These are phyloP conservation scores for Penicillium canariense DNA, from an alignment of 495 filamentous ascomycete genomes.

Conservation along the genomic window DNA sequence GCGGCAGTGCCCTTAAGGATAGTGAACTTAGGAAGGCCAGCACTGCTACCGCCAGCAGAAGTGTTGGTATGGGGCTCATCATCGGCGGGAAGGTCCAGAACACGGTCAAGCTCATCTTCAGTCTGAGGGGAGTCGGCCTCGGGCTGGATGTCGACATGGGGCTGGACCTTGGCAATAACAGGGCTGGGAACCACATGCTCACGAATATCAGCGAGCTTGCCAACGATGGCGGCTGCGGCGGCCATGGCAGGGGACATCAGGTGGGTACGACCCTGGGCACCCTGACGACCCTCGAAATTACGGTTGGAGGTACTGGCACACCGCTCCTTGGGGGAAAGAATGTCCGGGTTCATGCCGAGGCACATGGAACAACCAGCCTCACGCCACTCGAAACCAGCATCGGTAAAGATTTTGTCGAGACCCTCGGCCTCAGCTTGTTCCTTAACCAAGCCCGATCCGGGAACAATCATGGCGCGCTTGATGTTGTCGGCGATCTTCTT, in stretches of 20 bases:
- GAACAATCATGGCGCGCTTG: slow-evolving; percentile 93
- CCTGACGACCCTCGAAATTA: slow-evolving; percentile 97
- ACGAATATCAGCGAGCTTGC: slow-evolving; percentile 88
- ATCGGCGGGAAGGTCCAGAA: slow-evolving; percentile 75
- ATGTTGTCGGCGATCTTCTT: slow-evolving; percentile 82
- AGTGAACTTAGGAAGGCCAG: slow-evolving; percentile 78
- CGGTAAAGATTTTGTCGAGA: slow-evolving; percentile 85
- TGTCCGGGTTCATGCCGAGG: slow-evolving; percentile 98
- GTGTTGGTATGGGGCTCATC: slow-evolving; percentile 60
- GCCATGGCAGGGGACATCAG: slow-evolving; percentile 98
- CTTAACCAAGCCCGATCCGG: slow-evolving; percentile 93
- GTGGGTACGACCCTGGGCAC: slow-evolving; percentile 89
- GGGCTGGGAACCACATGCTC: slow-evolving; percentile 63
- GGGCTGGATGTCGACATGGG: slow-evolving; percentile 55
- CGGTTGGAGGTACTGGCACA: slow-evolving; percentile 96
- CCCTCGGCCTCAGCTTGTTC: slow-evolving; percentile 88
- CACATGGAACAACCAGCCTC: slow-evolving; percentile 99
- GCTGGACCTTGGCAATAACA: slow-evolving; percentile 56
- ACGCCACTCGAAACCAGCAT: slow-evolving; percentile 96
- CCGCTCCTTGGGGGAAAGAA: slow-evolving; percentile 88
- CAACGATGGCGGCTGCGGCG: slow-evolving; percentile 82
- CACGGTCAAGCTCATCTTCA: slow-evolving; percentile 73
- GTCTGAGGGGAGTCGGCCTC: slow-evolving; percentile 69
- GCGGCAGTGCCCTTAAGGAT: slow-evolving; percentile 83
- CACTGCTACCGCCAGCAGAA: slow-evolving; percentile 43